Evolutionary conservation across 345 rosid species (phyloP), one percentile per base, ranked within the genome.

Genomic region (Ceriops tagal): DNA sequence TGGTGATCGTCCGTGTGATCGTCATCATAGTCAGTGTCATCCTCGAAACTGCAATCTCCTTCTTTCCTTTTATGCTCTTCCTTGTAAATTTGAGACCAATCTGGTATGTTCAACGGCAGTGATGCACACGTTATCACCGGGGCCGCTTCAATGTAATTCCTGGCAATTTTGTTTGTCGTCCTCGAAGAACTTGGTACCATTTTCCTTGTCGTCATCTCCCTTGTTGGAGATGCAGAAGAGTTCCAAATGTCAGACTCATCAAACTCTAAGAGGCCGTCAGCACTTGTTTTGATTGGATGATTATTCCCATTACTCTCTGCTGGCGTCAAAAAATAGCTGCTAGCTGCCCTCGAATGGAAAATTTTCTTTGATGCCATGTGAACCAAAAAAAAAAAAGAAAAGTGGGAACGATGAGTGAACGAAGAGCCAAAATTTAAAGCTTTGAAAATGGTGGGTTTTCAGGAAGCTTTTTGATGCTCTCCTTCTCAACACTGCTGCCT

Each of bases 1-100:
- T 65, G 59, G 22, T 20, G 75, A 26, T 52, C 74, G 8, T 35
- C 67, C 11, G 0, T 75, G 3, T 31, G 56, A 13, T 57, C 69
- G 2, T 39, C 64, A 3, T 67, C 63, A 26, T 15, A 24, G 15
- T 46, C 69, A 58, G 35, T 47, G 57, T 55, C 67, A 53, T 28
- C 69, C 63, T 52, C 68, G 24, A 28, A 24, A 34, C 13, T 37
- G 3, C 53, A 13, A 22, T 27, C 72, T 4, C 55, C 46, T 20
- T 47, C 63, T 52, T 39, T 19, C 59, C 26, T 56, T 30, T 56
- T 13, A 56, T 66, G 84, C 35, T 76, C 73, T 39, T 77, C 80
- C 65, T 77, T 86, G 4, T 89, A 75, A 66, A 91, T 88, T 87
- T 84, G 77, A 8, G 97, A 89, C 97, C 97, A 91, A 52, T 91